phyloP scores from a whole-genome alignment of 2,329 filamentous ascomycete species.

The Purpureocillium takamizusanense region DNA sequence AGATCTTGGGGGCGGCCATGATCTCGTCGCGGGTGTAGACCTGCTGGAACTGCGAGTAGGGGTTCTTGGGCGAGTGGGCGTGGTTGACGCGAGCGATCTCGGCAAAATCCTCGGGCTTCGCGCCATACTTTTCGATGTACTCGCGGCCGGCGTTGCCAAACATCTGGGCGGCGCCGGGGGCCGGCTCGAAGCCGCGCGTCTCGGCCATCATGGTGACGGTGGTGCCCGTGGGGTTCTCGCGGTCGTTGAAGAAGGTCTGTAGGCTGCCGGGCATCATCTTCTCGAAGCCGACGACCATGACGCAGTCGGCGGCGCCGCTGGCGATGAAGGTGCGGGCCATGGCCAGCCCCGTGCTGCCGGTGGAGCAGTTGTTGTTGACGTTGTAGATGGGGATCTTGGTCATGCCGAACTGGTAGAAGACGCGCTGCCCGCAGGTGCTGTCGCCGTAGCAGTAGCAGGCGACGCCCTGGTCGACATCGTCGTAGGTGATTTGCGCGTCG shows the following conservation, averaged over 20 bases:
- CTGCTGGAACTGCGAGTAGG: conserved; percentile 95
- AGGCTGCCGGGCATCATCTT: conserved; percentile 95
- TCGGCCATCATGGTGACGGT: conserved; percentile 70
- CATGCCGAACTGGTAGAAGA: conserved; percentile 99
- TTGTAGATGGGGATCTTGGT: conserved; percentile 95
- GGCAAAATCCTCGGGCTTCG: conserved; percentile 76
- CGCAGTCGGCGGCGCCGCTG: conserved; percentile 74
- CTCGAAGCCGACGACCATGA: conserved; percentile 90
- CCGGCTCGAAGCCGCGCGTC: conserved; percentile 72
- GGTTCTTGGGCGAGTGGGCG: conserved; percentile 82
- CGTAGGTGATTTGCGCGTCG: conserved; percentile 86
- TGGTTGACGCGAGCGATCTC: conserved; percentile 94
- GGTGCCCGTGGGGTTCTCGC: conserved; percentile 69
- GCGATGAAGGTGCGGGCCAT: conserved; percentile 75
- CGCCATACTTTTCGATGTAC: conserved; percentile 94
- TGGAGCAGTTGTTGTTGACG: conserved; percentile 98
- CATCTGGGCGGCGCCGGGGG: conserved; percentile 81
- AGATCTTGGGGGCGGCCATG: conserved; percentile 65
- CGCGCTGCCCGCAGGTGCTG: conserved; percentile 86
- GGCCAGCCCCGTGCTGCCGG: conserved; percentile 82
- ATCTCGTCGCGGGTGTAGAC: conserved; percentile 85
- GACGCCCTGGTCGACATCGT: conserved; percentile 88
- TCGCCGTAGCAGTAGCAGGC: conserved; percentile 99
- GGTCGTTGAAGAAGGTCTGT: conserved; percentile 75
- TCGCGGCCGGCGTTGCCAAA: conserved; percentile 91